These are phyloP conservation scores for Cladosporium sphaerospermum DNA, from an alignment of 2,329 filamentous ascomycete genomes.

Conservation along the genomic window DNA sequence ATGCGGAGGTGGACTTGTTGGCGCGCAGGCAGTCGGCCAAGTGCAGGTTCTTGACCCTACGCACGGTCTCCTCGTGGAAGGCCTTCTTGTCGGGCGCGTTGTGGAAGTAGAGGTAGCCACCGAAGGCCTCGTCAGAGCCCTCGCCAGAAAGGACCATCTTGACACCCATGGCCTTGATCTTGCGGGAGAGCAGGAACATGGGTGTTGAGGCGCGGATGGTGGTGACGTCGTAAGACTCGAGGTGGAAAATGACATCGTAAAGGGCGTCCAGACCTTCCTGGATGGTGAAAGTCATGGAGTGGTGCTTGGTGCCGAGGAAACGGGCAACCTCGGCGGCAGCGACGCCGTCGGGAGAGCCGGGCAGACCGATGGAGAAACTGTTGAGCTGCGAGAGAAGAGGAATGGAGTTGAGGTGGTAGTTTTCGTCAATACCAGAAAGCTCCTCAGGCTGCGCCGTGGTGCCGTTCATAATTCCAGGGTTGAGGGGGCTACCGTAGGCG, in stretches of 20 bases:
- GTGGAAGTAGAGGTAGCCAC: constrained; percentile 98
- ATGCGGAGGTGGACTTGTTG: constrained; percentile 98
- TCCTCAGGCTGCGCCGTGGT: constrained; percentile 39
- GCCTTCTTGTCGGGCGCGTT: constrained; percentile 80
- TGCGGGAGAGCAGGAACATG: constrained; percentile 95
- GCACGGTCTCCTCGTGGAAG: constrained; percentile 94
- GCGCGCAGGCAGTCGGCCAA: constrained; percentile 92
- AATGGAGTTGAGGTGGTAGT: constrained; percentile 80
- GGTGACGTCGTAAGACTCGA: constrained; percentile 96
- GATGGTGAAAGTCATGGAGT: constrained; percentile 96
- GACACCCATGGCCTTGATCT: constrained; percentile 99
- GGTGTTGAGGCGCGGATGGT: constrained; percentile 97
- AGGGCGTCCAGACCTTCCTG: constrained; percentile 95
- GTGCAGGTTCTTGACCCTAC: constrained; percentile 93
- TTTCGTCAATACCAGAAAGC: constrained; percentile 89
- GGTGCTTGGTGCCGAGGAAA: constrained; percentile 95
- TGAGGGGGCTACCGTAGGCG: constrained; percentile 23
- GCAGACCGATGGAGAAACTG: constrained; percentile 97
- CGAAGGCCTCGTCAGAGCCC: constrained; percentile 96
- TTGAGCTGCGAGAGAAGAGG: constrained; percentile 92
- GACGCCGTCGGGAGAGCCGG: constrained; percentile 83
- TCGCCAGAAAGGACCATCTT: constrained; percentile 99
- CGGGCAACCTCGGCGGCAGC: constrained; percentile 90
- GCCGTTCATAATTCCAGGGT: constrained; percentile 41
- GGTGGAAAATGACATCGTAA: constrained; percentile 94